Evolutionary conservation across 192 early-diverging fungal genomes (phyloP).

Genomic region (Entomortierella beljakovae): DNA sequence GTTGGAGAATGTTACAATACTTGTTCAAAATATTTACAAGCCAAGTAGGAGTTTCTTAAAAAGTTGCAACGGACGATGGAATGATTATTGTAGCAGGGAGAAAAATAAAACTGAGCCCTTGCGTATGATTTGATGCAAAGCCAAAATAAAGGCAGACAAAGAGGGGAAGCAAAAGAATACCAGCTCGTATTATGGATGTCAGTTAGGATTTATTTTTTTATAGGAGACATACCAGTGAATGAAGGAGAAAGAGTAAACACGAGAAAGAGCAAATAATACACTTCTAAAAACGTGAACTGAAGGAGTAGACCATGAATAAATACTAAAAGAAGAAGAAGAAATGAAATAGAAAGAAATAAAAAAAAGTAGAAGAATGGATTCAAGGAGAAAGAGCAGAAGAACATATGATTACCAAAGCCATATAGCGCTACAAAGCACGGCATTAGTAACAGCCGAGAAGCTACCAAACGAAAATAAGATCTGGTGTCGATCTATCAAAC

Average conservation of each 20-base stretch:
- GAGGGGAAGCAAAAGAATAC: background rate
- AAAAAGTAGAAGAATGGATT: background rate
- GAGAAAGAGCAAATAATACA: constrained; percentile 7
- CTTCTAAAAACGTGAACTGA: background rate
- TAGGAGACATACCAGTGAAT: background rate
- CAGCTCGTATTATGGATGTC: background rate
- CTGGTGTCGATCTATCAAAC: background rate
- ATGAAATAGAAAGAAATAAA: too few species aligned
- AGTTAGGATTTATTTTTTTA: background rate
- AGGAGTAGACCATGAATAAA: background rate
- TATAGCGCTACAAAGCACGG: background rate
- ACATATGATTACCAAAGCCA: background rate
- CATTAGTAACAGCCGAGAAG: background rate
- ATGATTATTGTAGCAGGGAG: background rate
- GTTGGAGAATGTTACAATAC: too few species aligned
- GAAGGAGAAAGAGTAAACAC: background rate
- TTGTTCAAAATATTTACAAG: too few species aligned
- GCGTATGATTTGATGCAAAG: background rate
- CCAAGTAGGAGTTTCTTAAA: background rate
- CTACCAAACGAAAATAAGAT: background rate
- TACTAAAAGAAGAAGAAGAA: too few species aligned
- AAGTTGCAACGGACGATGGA: background rate
- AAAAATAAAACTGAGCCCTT: background rate
- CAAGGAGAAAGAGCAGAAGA: background rate
- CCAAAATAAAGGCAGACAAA: background rate